Evolutionary conservation across 352 stramenopile species (phyloP).

Genomic region (Phytophthora sojae): DNA sequence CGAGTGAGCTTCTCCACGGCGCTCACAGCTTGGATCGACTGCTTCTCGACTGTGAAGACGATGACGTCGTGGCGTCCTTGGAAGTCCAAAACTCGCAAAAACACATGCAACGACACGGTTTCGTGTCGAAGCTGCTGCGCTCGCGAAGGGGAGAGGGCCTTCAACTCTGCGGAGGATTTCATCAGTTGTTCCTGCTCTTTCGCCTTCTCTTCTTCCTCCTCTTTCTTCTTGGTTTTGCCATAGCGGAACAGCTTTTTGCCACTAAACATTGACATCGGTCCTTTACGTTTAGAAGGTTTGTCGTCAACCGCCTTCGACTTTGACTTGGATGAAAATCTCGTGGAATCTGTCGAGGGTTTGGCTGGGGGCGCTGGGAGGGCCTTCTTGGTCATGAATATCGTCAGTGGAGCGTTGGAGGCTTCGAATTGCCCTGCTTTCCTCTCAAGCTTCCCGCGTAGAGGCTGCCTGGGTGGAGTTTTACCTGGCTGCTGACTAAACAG

Average conservation of each 20-base stretch:
- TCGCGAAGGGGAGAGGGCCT: conserved; percentile 32
- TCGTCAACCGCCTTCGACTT: neutral
- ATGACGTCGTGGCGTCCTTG: conserved; percentile 32
- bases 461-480: conserved; percentile 31
- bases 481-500: conserved; percentile 40
- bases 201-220: conserved; percentile 17
- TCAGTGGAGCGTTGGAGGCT: conserved; percentile 17
- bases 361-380: conserved; percentile 4
- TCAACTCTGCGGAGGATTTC: conserved; percentile 11
- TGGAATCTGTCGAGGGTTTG: neutral
- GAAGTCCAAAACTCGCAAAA: conserved; percentile 38
- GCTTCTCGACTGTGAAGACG: conserved; percentile 32
- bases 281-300: conserved; percentile 22
- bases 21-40: conserved; percentile 17
- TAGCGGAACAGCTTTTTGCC: conserved; percentile 37
- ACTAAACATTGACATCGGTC: conserved; percentile 21
- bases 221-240: conserved; percentile 35
- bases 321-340: neutral
- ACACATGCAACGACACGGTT: conserved; percentile 35
- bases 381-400: conserved; percentile 45
- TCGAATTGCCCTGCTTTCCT: conserved; percentile 49
- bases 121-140: conserved; percentile 29
- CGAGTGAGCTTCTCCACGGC: conserved; percentile 32
- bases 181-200: conserved; percentile 16
- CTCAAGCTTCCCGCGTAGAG: conserved; percentile 38